Evolutionary conservation across 768 basidiomycete genomes (phyloP), one percentile per base, ranked within the genome.

Genomic region (Cyclocybe cylindracea): DNA sequence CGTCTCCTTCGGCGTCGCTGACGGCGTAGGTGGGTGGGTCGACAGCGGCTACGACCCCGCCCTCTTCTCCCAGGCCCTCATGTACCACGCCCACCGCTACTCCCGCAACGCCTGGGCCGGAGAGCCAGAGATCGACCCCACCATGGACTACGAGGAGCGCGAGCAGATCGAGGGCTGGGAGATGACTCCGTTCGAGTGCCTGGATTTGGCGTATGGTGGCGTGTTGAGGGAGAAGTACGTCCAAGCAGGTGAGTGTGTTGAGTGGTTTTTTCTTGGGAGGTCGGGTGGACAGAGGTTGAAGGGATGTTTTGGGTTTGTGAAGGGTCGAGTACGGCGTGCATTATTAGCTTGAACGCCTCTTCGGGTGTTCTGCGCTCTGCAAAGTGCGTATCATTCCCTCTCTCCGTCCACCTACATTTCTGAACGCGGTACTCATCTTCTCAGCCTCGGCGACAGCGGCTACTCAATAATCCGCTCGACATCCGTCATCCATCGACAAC

Each of bases 11-110:
- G 93, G 91, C 35, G 82, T 97, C 4, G 91, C 94, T 36, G 94
- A 98, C 60, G 94, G 94, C 14, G 94, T 97, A 4, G 94, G 94
- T 2, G 94, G 94, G 14, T 98, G 95, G 95, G 79, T 83, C 43
- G 82, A 86, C 35, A 80, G 82, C 24, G 89, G 91, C 11, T 81
- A 91, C 46, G 93, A 97, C 69, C 92, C 92, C 1, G 86, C 92
- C 0, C 73, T 95, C 40, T 98, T 95, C 73, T 86, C 93, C 1
- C 94, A 97, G 70, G 83, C 91, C 0, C 73, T 98, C 45, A 94
- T 95, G 89, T 94, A 86, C 68, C 86, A 90, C 67, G 85, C 90
- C 2, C 82, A 87, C 65, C 79, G 82, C 41, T 89, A 86, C 64
- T 82, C 86, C 9, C 78, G 78, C 54, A 79, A 75, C 54, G 86